Evolutionary conservation across 805 yeast species (phyloP).

Genomic region (Teunomyces aglyptinius): DNA sequence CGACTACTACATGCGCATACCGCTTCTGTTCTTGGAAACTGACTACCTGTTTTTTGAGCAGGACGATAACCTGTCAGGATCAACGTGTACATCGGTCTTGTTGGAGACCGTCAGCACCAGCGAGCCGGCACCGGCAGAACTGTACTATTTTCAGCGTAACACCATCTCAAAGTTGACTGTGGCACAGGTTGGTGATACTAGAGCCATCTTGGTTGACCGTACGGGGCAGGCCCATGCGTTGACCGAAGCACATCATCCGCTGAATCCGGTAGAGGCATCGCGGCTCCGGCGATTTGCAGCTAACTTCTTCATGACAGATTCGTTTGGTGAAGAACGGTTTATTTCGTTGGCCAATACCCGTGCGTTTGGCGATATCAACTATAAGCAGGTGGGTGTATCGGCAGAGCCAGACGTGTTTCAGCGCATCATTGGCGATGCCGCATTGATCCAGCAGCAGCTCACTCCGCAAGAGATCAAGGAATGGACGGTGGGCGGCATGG

Average conservation of each 20-base stretch:
- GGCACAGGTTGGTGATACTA: conserved; percentile 92
- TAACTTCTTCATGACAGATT: conserved; percentile 72
- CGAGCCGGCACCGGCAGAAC: conserved; percentile 25
- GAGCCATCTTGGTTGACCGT: conserved; percentile 80
- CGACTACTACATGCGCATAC: conserved; percentile 60
- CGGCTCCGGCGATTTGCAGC: conserved; percentile 63
- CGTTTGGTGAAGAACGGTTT: conserved; percentile 90
- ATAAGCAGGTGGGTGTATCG: conserved; percentile 78
- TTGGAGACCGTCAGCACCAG: conserved; percentile 46
- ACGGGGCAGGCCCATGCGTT: conserved; percentile 76
- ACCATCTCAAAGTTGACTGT: conserved; percentile 67
- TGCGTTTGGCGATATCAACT: conserved; percentile 84
- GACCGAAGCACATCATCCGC: conserved; percentile 83
- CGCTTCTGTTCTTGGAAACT: conserved; percentile 61
- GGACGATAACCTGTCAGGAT: conserved; percentile 50
- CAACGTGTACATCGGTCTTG: conserved; percentile 69
- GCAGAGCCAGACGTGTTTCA: conserved; percentile 90
- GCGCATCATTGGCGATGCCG: conserved; percentile 59
- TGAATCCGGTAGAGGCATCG: conserved; percentile 71
- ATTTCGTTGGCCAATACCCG: conserved; percentile 87
- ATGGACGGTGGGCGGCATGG: conserved; percentile 47
- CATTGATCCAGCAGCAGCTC: conserved; percentile 35
- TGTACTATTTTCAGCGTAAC: conserved; percentile 61
- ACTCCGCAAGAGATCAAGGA: conserved; percentile 32
- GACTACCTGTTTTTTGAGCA: conserved; percentile 57